A percentile compares a stretch with the other conserved stretches of the same genome.
Evolutionary conservation across 208 protist genomes (phyloP).

Genomic region (Trichomonas gallinae): DNA sequence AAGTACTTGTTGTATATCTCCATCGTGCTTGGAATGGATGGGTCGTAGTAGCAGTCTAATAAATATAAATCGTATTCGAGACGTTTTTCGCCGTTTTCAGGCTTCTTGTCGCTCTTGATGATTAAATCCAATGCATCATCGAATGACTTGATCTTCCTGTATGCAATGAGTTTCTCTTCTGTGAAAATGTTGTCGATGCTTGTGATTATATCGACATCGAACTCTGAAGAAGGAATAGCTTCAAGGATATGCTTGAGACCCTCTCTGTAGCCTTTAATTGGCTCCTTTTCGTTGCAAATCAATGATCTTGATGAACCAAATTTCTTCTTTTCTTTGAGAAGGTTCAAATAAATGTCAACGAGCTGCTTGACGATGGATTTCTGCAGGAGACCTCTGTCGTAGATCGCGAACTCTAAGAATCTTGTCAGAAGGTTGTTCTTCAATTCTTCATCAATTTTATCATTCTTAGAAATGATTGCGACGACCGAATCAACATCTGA

Average conservation of each 20-base stretch:
- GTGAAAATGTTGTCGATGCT: neutral
- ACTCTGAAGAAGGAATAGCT: neutral
- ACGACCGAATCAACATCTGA: neutral
- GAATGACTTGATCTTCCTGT: neutral
- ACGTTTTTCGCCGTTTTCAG: neutral
- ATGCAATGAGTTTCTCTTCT: neutral
- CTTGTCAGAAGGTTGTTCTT: neutral
- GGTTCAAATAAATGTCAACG: neutral
- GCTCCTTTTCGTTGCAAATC: neutral
- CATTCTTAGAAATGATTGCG: neutral
- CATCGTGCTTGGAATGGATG: neutral
- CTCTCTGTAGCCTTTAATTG: neutral
- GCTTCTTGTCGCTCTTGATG: neutral
- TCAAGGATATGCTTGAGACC: neutral
- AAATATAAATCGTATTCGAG: neutral
- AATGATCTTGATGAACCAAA: neutral
- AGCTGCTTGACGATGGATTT: neutral
- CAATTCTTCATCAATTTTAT: neutral
- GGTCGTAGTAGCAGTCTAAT: neutral
- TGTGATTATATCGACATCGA: neutral
- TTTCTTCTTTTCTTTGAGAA: neutral
- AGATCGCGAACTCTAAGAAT: neutral
- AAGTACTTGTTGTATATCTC: neutral
- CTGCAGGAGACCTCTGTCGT: neutral
- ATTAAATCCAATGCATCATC: neutral